A percentile compares a stretch with the other conserved stretches of the same genome.
phyloP scores from a whole-genome alignment of 1,284 basidiomycete species.

The Sanghuangporus baumii region DNA sequence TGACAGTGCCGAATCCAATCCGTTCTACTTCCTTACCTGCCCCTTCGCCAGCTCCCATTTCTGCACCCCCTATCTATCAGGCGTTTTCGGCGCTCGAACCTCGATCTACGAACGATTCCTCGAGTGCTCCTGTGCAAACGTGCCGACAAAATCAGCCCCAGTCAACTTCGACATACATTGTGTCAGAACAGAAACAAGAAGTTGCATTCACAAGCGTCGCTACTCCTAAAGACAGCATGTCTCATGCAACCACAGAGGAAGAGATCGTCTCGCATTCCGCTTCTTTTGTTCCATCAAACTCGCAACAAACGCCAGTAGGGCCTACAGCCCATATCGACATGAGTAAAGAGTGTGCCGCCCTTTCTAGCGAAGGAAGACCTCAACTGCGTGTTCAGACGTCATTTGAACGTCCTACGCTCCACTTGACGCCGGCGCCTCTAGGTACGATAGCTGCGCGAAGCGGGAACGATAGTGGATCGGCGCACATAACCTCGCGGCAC shows the following conservation, averaged over 20 bases:
- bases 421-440: background rate
- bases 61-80: background rate
- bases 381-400: background rate
- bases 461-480: background rate
- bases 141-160: background rate
- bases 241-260: background rate
- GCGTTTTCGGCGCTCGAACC: too few relatives aligned
- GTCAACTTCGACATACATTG: background rate
- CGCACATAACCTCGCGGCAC: background rate
- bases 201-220: background rate
- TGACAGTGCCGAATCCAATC: background rate
- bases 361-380: background rate
- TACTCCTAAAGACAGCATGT: background rate
- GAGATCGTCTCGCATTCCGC: background rate
- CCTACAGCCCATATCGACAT: background rate
- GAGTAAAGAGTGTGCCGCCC: background rate
- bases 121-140: background rate
- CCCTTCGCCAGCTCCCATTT: background rate
- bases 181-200: background rate
- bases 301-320: background rate
- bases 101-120: background rate
- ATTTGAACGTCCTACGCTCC: background rate
- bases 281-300: background rate
- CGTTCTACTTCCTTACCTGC: background rate
- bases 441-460: background rate